A percentile compares a stretch with the other conserved stretches of the same genome.
Evolutionary conservation across 805 yeast genomes (phyloP).

Genomic region (Cyberlindnera mycetangii): DNA sequence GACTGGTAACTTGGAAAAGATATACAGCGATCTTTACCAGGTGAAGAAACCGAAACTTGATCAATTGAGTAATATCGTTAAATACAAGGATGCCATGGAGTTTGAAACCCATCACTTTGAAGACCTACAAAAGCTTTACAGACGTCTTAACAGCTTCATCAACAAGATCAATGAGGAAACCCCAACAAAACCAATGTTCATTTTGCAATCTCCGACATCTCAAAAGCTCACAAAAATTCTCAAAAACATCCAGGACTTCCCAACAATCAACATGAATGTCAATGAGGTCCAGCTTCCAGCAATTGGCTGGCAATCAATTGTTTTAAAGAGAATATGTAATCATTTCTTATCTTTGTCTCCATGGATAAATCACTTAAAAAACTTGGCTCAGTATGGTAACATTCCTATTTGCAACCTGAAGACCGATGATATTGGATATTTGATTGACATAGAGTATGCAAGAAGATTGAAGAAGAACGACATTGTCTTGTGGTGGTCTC

Average conservation of each 20-base stretch:
- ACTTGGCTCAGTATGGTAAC: conserved; percentile 67
- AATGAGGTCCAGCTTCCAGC: conserved; percentile 65
- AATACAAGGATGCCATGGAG: conserved; percentile 47
- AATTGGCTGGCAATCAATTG: conserved; percentile 74
- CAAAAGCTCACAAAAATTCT: conserved; percentile 45
- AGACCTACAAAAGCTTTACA: conserved; percentile 53
- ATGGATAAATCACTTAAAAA: conserved; percentile 65
- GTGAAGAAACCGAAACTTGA: conserved; percentile 45
- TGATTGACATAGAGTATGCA: conserved; percentile 86
- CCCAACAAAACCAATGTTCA: conserved; percentile 60
- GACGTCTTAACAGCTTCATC: conserved; percentile 52
- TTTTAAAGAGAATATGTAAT: conserved; percentile 62
- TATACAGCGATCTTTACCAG: conserved; percentile 52
- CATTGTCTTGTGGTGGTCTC: conserved; percentile 93
- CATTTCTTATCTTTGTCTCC: conserved; percentile 71
- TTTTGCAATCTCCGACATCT: conserved; percentile 70
- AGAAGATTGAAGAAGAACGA: conserved; percentile 62
- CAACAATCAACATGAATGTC: conserved; percentile 58
- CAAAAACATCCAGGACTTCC: conserved; percentile 50
- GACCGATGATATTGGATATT: conserved; percentile 69
- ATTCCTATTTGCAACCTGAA: conserved; percentile 86
- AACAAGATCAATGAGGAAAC: conserved; percentile 60
- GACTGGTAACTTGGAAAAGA: conserved; percentile 49
- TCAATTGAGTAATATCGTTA: conserved; percentile 44
- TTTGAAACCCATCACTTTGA: conserved; percentile 57